Conservation (phyloP, 2,329 filamentous ascomycete genomes). For the Ophiostoma populinum region DNA sequence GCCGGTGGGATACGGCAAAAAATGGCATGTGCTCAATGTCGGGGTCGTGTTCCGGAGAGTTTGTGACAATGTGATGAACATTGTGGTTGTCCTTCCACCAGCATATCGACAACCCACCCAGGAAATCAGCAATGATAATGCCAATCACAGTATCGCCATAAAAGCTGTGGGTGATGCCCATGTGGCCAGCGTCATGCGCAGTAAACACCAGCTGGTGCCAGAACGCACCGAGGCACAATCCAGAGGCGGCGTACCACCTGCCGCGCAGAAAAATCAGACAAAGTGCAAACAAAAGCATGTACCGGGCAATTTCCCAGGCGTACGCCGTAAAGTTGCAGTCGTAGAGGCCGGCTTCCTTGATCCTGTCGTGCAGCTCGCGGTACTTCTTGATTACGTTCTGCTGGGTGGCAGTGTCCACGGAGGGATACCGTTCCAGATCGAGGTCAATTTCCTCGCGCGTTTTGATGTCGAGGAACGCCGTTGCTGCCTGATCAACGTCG, state of each 20-base stretch:
- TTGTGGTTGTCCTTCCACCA: slow-evolving; percentile 99
- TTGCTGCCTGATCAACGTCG: slow-evolving; percentile 11
- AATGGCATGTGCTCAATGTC: slow-evolving; percentile 87
- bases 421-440: slow-evolving; percentile 66
- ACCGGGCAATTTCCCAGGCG: slow-evolving; percentile 55
- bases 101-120: slow-evolving; percentile 75
- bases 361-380: slow-evolving; percentile 52
- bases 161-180: slow-evolving; percentile 91
- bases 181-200: slow-evolving; percentile 89
- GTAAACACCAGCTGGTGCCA: slow-evolving; percentile 95
- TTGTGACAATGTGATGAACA: slow-evolving; percentile 92
- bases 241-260: slow-evolving; percentile 53
- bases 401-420: slow-evolving; percentile 57
- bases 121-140: slow-evolving; percentile 76
- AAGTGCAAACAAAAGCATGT: slow-evolving; percentile 45
- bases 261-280: slow-evolving; percentile 43
- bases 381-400: slow-evolving; percentile 65
- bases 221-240: slow-evolving; percentile 58
- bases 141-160: slow-evolving; percentile 69
- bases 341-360: slow-evolving; percentile 62
- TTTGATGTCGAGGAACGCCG: slow-evolving; percentile 52
- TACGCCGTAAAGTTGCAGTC: slow-evolving; percentile 74
- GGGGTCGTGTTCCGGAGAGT: slow-evolving; percentile 86
- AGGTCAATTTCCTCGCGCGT: slow-evolving; percentile 60
- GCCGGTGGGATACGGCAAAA: slow-evolving; percentile 71